phyloP scores from a whole-genome alignment of 805 yeast species.

The Candida boleticola region DNA sequence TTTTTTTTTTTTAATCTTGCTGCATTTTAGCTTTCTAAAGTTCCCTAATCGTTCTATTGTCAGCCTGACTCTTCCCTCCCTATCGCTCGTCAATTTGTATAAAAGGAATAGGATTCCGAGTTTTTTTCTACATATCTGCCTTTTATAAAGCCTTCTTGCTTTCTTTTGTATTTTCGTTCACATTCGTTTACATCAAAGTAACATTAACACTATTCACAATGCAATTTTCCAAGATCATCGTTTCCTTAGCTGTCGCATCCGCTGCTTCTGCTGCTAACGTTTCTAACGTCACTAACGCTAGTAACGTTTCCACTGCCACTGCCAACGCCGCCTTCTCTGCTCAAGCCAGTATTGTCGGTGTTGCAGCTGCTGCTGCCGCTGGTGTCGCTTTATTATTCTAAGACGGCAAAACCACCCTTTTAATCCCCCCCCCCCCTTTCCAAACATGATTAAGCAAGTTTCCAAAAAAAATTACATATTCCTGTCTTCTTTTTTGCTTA shows the following conservation, averaged over 20 bases:
- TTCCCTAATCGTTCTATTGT: neutral
- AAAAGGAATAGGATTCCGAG: conserved; percentile 1
- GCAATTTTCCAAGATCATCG: conserved; percentile 38
- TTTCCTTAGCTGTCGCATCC: conserved; percentile 34
- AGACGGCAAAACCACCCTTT: too few relatives aligned
- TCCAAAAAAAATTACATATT: neutral
- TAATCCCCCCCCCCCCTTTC: too few relatives aligned
- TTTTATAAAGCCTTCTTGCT: too few relatives aligned
- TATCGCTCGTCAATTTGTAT: too few relatives aligned
- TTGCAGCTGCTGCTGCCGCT: conserved; percentile 29
- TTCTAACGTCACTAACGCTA: conserved; percentile 22
- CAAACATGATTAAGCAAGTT: neutral
- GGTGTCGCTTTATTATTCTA: conserved; percentile 41
- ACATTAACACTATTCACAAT: too few relatives aligned
- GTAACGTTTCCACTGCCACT: conserved; percentile 20
- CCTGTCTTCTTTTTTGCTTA: too few relatives aligned
- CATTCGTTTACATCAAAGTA: neutral
- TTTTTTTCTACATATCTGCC: too few relatives aligned
- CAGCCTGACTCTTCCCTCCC: too few relatives aligned
- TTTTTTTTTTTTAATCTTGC: neutral
- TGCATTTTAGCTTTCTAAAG: neutral
- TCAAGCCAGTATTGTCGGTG: conserved; percentile 30
- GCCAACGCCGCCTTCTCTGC: conserved; percentile 32
- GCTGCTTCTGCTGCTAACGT: conserved; percentile 36
- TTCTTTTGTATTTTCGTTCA: conserved; percentile 2